phyloP scores from a whole-genome alignment of 1,139 yeast species.

The Saccharomycopsis phalli region DNA sequence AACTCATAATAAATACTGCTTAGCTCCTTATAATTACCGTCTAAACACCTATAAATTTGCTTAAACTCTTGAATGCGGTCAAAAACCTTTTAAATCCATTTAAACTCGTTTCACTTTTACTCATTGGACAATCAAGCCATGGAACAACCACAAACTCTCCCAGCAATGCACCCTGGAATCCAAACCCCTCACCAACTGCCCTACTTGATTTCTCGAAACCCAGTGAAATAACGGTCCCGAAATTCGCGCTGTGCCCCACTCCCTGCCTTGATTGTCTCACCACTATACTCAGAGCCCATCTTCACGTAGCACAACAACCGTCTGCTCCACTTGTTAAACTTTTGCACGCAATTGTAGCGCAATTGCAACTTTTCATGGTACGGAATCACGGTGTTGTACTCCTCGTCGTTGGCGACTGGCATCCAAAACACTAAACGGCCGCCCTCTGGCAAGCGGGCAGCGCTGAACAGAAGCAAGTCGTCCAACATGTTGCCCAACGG shows the following conservation, averaged over 20 bases:
- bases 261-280: conserved; percentile 42
- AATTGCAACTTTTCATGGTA: conserved; percentile 66
- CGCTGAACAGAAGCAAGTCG: conserved; percentile 67
- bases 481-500: conserved; percentile 67
- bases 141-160: too few relatives aligned
- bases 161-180: too few relatives aligned
- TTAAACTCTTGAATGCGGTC: too few relatives aligned
- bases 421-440: conserved; percentile 94
- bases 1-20: too few relatives aligned
- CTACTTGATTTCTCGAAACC: conserved; percentile 33
- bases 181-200: not conserved
- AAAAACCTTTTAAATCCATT: too few relatives aligned
- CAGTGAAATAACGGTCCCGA: conserved; percentile 71
- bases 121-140: too few relatives aligned
- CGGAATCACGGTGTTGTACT: conserved; percentile 62
- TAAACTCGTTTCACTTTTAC: too few relatives aligned
- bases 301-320: conserved; percentile 73
- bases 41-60: too few relatives aligned
- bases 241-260: conserved; percentile 41
- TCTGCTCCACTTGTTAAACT: conserved; percentile 88
- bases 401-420: conserved; percentile 94
- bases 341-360: conserved; percentile 72
- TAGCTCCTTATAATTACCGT: too few relatives aligned
- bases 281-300: conserved; percentile 49
- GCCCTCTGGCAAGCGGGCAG: conserved; percentile 56